Conservation (phyloP, 2,329 filamentous ascomycete genomes). For the Daldinia sp. region DNA sequence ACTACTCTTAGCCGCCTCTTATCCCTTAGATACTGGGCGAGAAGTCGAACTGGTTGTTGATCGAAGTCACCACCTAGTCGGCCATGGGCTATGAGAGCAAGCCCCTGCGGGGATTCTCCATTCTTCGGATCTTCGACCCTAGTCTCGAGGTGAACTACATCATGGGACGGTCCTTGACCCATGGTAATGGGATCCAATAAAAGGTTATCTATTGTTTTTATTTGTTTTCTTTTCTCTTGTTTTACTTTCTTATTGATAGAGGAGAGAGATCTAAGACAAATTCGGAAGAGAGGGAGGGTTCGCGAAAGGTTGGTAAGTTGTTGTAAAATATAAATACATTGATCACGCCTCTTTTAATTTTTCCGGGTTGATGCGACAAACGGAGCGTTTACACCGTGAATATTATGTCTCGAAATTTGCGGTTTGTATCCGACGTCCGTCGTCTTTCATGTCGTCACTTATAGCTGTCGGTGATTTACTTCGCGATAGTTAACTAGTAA, state of each 20-base stretch:
- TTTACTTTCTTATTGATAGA: background rate
- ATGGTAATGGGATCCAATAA: constrained; percentile 2
- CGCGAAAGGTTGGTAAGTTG: background rate
- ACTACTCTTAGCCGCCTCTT: constrained; percentile 29
- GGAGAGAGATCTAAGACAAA: background rate
- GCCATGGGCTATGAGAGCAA: constrained; percentile 34
- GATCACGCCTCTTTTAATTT: background rate
- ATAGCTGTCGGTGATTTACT: background rate
- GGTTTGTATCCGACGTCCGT: background rate
- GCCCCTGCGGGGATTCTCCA: constrained; percentile 17
- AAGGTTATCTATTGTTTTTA: background rate
- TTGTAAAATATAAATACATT: background rate
- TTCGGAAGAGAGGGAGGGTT: background rate
- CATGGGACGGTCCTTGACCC: constrained; percentile 28
- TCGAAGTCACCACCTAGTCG: constrained; percentile 30
- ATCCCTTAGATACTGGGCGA: constrained; percentile 32
- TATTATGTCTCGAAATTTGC: background rate
- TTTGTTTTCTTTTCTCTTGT: background rate
- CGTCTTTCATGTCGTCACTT: background rate
- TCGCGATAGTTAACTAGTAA: too few species aligned
- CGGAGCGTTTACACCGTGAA: background rate
- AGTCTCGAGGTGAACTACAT: constrained; percentile 27
- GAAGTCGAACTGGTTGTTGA: constrained; percentile 26
- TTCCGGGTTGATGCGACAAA: background rate
- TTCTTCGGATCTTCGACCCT: constrained; percentile 30